A percentile compares a stretch with the other conserved stretches of the same genome.
phyloP scores from a whole-genome alignment of 2,329 filamentous ascomycete genomes.

The Ophiostoma fasciatum region DNA sequence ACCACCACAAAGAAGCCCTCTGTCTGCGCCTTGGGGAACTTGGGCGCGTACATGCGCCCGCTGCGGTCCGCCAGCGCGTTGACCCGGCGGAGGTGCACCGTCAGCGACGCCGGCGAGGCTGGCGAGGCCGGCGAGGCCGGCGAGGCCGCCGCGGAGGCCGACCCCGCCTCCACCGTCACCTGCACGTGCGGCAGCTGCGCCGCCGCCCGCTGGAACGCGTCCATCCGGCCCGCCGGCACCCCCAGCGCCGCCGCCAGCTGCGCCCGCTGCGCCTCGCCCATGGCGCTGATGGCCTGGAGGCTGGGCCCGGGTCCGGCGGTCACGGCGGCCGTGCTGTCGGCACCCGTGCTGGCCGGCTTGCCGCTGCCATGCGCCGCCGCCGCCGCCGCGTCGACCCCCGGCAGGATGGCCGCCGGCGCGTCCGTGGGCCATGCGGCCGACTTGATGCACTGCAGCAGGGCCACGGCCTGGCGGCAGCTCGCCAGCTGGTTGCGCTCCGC shows the following conservation, averaged over 20 bases:
- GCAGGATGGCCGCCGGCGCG: constrained; percentile 62
- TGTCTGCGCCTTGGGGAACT: constrained; percentile 85
- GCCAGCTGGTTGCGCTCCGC: constrained; percentile 75
- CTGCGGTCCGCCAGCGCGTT: constrained; percentile 53
- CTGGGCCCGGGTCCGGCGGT: no score
- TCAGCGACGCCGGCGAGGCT: constrained; percentile 46
- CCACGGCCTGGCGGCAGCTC: constrained; percentile 68
- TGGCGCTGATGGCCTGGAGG: constrained; percentile 27
- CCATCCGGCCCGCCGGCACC: constrained; percentile 28
- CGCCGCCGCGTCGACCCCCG: constrained; percentile 39
- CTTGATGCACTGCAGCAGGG: constrained; percentile 81
- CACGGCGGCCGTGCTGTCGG: not conserved
- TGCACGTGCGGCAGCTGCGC: constrained; percentile 54
- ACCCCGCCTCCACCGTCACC: constrained; percentile 44
- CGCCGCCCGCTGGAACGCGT: constrained; percentile 42
- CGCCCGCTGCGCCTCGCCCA: constrained; percentile 20
- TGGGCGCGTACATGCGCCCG: constrained; percentile 68
- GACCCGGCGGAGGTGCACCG: constrained; percentile 46
- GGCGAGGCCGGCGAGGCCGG: no score
- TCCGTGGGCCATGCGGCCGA: constrained; percentile 83
- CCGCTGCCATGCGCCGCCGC: not conserved
- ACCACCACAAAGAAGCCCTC: constrained; percentile 87
- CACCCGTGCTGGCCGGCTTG: not conserved
- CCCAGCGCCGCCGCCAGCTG: constrained; percentile 35
- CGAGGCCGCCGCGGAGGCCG: no score